Conservation (phyloP, 78 protist species). For the Cyanophora paradoxa region DNA sequence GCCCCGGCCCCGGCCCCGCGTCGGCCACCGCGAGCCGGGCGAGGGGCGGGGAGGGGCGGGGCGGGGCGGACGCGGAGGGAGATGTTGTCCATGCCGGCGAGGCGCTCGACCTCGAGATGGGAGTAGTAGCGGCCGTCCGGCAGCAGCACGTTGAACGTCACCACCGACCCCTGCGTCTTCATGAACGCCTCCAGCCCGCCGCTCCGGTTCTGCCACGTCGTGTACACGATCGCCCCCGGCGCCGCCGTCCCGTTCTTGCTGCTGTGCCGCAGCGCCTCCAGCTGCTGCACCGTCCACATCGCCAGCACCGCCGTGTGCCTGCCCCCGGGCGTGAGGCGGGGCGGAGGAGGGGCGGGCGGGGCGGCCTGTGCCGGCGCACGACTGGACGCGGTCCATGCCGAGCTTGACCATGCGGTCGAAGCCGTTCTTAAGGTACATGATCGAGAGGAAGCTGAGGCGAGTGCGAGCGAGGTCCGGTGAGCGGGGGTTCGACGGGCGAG, state of each 20-base stretch:
- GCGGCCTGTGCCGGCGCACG: neutral
- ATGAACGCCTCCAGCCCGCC: too few species aligned
- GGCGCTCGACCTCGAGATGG: constrained; percentile 30
- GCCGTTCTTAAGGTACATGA: constrained; percentile 10
- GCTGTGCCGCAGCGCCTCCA: too few species aligned
- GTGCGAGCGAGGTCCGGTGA: constrained; percentile 28
- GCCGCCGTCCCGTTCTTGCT: too few species aligned
- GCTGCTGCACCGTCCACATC: too few species aligned
- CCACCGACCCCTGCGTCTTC: constrained; percentile 41
- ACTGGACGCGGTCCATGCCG: constrained; percentile 30
- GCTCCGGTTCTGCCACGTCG: neutral
- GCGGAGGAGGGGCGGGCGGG: constrained; percentile 27
- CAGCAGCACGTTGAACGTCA: constrained; percentile 44
- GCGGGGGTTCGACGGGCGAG: too few species aligned
- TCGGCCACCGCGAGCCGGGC: too few species aligned
- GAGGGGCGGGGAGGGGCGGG: too few species aligned
- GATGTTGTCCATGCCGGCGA: constrained; percentile 53
- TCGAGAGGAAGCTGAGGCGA: neutral
- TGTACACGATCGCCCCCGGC: constrained; percentile 22
- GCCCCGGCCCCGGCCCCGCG: constrained; percentile 20
- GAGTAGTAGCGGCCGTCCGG: constrained; percentile 42
- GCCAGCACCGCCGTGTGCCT: neutral
- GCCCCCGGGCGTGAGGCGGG: neutral
- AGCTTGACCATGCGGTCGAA: neutral
- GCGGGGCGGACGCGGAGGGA: too few species aligned